Percentiles rank a stretch among this genome's conserved stretches.
phyloP scores from a whole-genome alignment of 2,329 filamentous ascomycete genomes.

The Pleurostoma richardsiae region DNA sequence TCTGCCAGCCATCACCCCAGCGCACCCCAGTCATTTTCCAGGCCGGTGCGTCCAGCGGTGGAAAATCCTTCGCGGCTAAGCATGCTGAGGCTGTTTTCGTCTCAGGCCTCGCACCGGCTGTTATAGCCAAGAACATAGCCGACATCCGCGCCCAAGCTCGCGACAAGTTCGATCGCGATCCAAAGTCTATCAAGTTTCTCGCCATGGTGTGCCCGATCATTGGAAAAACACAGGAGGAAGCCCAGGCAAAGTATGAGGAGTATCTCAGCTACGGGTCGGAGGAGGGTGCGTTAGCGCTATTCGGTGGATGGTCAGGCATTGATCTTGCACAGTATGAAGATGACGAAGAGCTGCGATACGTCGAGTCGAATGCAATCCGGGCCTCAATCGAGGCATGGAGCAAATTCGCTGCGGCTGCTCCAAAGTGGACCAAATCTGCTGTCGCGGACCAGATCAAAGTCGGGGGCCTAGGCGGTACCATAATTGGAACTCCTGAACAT shows the following conservation, averaged over 20 bases:
- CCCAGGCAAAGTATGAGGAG: constrained; percentile 49
- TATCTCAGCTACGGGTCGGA: constrained; percentile 50
- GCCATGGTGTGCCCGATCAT: constrained; percentile 55
- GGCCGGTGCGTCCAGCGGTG: constrained; percentile 56
- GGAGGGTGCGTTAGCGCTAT: constrained; percentile 59
- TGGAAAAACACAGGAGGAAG: constrained; percentile 54
- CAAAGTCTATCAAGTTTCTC: constrained; percentile 53
- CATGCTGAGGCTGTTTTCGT: constrained; percentile 64
- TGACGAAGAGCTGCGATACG: constrained; percentile 56
- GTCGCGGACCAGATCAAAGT: constrained; percentile 13
- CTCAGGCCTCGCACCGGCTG: constrained; percentile 48
- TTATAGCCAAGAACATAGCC: constrained; percentile 50
- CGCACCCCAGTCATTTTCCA: constrained; percentile 61
- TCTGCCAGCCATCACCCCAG: constrained; percentile 58
- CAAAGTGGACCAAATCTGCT: constrained; percentile 11
- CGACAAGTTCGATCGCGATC: constrained; percentile 44
- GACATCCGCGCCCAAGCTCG: constrained; percentile 51
- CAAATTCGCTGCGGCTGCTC: constrained; percentile 17
- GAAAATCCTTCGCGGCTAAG: constrained; percentile 55
- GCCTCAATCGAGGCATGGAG: constrained; percentile 44
- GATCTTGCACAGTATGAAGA: constrained; percentile 56
- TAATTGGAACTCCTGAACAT: constrained; percentile 5
- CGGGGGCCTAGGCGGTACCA: constrained; percentile 12
- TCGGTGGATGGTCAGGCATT: constrained; percentile 64
- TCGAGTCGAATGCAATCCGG: constrained; percentile 58